Conservation (phyloP, 83 land plant genomes). For the Diphasiastrum complanatum region DNA sequence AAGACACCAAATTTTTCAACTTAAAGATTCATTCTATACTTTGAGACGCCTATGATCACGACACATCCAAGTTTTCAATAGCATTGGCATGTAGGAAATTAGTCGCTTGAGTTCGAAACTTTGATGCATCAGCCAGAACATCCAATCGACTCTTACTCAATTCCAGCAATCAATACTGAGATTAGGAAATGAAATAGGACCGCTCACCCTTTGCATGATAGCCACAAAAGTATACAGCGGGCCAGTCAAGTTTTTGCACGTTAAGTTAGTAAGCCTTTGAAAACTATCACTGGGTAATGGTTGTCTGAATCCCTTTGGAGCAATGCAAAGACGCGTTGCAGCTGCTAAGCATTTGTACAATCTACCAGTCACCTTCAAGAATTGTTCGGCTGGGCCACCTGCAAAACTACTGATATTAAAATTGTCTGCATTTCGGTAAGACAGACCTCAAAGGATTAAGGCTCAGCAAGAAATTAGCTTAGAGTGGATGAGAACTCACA, state of each 20-base stretch:
- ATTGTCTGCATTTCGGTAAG: not conserved
- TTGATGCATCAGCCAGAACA: no score
- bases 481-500: conserved; percentile 27
- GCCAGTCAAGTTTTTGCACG: conserved; percentile 73
- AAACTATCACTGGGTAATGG: conserved; percentile 50
- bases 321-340: conserved; percentile 66
- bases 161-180: not conserved
- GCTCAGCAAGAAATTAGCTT: not conserved
- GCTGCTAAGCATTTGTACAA: conserved; percentile 79
- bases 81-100: no score
- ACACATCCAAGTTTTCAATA: not conserved
- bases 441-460: conserved; percentile 5
- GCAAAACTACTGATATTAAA: conserved; percentile 7
- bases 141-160: not conserved
- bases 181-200: conserved; percentile 7
- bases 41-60: not conserved
- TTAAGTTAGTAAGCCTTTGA: conserved; percentile 70
- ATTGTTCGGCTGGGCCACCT: conserved; percentile 74
- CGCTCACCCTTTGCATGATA: conserved; percentile 58
- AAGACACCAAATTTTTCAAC: not conserved
- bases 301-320: conserved; percentile 80
- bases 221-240: conserved; percentile 79
- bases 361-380: conserved; percentile 48
- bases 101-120: no score
- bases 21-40: not conserved